phyloP scores from a whole-genome alignment of 371 early-diverging fungal species.

The Neoconidiobolus thromboides region DNA sequence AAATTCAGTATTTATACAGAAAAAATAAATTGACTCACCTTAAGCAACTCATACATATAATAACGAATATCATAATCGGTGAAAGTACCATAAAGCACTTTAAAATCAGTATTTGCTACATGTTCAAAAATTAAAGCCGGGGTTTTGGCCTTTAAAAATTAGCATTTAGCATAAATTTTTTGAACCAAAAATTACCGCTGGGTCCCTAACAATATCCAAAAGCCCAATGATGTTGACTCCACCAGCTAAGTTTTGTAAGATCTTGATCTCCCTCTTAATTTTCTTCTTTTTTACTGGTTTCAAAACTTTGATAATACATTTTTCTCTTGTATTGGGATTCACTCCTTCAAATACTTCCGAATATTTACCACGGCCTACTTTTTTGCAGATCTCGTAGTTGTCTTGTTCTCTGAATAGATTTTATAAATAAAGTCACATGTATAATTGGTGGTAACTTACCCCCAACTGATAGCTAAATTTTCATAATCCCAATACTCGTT shows the following conservation, averaged over 20 bases:
- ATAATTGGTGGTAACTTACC: constrained; percentile 20
- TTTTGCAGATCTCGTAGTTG: constrained; percentile 90
- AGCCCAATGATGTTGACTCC: constrained; percentile 88
- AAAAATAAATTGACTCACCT: constrained; percentile 24
- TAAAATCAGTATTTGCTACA: constrained; percentile 71
- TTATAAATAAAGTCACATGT: background rate
- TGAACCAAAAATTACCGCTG: constrained; percentile 29
- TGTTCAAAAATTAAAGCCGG: constrained; percentile 95
- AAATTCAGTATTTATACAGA: background rate
- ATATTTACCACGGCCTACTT: constrained; percentile 98
- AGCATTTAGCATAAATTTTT: background rate
- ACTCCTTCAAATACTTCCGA: constrained; percentile 98
- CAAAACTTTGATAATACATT: constrained; percentile 96
- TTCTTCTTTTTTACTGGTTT: constrained; percentile 99
- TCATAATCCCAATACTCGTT: constrained; percentile 94
- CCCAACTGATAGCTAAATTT: constrained; percentile 66
- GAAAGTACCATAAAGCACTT: constrained; percentile 48
- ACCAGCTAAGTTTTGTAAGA: constrained; percentile 89
- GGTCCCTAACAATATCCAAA: constrained; percentile 91
- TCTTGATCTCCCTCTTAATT: constrained; percentile 97
- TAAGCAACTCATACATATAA: constrained; percentile 93
- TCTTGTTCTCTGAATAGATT: constrained; percentile 50
- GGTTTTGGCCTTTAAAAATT: constrained; percentile 50
- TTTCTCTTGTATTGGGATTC: constrained; percentile 48
- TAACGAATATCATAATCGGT: constrained; percentile 87